These are phyloP conservation scores for Harringtonia lauricola DNA, from an alignment of 2,329 filamentous ascomycete genomes.

Conservation along the genomic window DNA sequence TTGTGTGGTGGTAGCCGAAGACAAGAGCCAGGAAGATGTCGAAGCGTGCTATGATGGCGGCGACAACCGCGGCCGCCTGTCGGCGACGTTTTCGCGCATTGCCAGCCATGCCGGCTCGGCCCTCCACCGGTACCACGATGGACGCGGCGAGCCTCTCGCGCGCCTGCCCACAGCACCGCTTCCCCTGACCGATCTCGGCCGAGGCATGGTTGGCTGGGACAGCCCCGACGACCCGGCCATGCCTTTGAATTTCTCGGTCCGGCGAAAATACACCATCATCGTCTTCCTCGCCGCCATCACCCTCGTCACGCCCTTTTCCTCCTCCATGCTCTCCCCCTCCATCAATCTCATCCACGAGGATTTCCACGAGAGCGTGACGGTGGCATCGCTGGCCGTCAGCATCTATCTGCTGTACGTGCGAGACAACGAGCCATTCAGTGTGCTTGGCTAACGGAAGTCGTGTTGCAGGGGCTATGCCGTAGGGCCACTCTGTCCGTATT, in stretches of 20 bases:
- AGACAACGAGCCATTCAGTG: no score
- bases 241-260: constrained; percentile 44
- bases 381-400: constrained; percentile 43
- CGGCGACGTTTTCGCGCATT: constrained; percentile 9
- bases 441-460: not conserved
- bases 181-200: constrained; percentile 39
- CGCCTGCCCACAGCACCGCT: constrained; percentile 12
- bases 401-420: constrained; percentile 45
- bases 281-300: constrained; percentile 48
- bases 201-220: constrained; percentile 50
- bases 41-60: no score
- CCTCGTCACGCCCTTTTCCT: constrained; percentile 54
- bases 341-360: constrained; percentile 31
- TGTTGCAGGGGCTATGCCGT: constrained; percentile 37
- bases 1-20: no score
- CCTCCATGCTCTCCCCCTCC: constrained; percentile 46
- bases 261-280: constrained; percentile 47
- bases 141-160: not conserved
- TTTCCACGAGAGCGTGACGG: constrained; percentile 29
- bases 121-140: not conserved
- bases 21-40: no score
- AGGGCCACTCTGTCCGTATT: constrained; percentile 45
- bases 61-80: not conserved
- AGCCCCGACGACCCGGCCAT: constrained; percentile 43
- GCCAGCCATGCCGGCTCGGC: constrained; percentile 9